Conservation (phyloP, 1,284 basidiomycete species). For the Ganoderma meredithae region DNA sequence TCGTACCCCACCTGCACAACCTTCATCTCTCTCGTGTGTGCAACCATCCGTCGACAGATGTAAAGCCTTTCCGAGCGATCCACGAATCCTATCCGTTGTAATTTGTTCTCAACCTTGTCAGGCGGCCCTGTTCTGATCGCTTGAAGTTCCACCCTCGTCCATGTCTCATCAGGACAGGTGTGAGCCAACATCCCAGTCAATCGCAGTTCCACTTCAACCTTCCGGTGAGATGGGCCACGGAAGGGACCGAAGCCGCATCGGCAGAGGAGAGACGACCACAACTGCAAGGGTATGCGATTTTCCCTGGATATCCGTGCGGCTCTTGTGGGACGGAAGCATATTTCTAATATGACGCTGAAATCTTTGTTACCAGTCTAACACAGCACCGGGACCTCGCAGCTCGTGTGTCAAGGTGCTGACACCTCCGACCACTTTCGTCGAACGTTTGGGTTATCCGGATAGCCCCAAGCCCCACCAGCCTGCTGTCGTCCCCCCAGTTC, state of each 20-base stretch:
- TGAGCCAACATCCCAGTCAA: neutral
- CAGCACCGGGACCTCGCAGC: neutral
- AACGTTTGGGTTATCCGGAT: neutral
- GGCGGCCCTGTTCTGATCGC: neutral
- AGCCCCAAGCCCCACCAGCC: neutral
- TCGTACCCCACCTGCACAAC: neutral
- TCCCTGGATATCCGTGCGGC: neutral
- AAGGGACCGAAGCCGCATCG: neutral
- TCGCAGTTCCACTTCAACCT: neutral
- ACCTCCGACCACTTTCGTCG: neutral
- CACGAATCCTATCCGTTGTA: neutral
- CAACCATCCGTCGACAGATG: neutral
- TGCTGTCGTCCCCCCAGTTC: too few relatives aligned
- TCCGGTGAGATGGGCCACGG: neutral
- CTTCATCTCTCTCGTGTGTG: neutral
- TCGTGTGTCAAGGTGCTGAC: neutral
- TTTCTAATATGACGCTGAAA: neutral
- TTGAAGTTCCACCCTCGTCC: neutral
- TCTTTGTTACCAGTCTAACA: neutral
- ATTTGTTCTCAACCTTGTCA: neutral
- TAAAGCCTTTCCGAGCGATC: neutral
- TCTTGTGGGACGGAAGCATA: neutral
- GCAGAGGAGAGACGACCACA: neutral
- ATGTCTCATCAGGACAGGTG: neutral
- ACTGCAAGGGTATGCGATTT: neutral